A percentile compares a stretch with the other conserved stretches of the same genome.
Conservation (phyloP, 2,329 filamentous ascomycete genomes). For the Dactylellina drechsleri region DNA sequence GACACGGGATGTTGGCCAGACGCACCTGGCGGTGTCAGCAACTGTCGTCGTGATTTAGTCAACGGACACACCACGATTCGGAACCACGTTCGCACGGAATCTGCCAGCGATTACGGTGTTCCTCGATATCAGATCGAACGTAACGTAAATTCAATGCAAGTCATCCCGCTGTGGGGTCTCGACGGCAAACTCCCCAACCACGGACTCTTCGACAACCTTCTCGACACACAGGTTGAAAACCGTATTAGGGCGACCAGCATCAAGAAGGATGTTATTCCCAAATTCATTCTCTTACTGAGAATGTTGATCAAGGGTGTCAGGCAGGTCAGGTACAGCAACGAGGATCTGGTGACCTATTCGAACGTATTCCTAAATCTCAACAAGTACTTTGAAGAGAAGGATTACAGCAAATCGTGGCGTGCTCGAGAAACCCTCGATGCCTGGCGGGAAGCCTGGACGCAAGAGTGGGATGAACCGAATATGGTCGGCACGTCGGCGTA, state of each 20-base stretch:
- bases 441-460: constrained; percentile 66
- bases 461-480: constrained; percentile 62
- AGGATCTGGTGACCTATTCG: constrained; percentile 64
- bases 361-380: constrained; percentile 66
- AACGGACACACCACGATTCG: constrained; percentile 67
- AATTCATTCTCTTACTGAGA: constrained; percentile 68
- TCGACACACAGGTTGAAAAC: constrained; percentile 66
- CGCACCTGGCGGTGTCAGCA: constrained; percentile 68
- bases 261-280: constrained; percentile 65
- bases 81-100: constrained; percentile 68
- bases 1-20: constrained; percentile 68
- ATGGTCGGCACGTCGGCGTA: constrained; percentile 59
- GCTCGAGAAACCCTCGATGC: constrained; percentile 63
- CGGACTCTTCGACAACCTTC: constrained; percentile 67
- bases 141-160: constrained; percentile 68
- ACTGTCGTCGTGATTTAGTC: constrained; percentile 68
- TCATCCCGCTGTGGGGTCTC: constrained; percentile 68
- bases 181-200: constrained; percentile 68
- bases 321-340: constrained; percentile 63
- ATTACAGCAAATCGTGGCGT: constrained; percentile 66
- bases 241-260: constrained; percentile 63
- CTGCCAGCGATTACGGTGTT: constrained; percentile 68
- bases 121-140: constrained; percentile 69
- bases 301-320: constrained; percentile 66
- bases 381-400: constrained; percentile 66